Percentiles rank a stretch among this genome's conserved stretches.
phyloP scores from a whole-genome alignment of 2,329 filamentous ascomycete species.

The Leptographium wingfieldii region DNA sequence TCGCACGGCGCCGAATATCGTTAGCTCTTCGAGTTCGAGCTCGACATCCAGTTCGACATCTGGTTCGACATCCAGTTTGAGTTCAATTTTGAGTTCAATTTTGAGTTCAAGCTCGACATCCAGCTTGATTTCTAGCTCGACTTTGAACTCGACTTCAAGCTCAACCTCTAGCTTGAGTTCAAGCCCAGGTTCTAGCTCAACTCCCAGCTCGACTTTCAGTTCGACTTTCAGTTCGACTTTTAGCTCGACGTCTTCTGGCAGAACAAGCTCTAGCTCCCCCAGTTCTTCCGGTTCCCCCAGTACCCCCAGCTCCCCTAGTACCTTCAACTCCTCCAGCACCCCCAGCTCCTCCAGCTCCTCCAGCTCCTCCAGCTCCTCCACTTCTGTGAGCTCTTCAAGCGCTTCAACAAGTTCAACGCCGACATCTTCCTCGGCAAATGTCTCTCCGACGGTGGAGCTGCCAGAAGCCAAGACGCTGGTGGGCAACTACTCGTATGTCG shows the following conservation, averaged over 20 bases:
- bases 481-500: slow-evolving; percentile 17
- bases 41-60: not conserved
- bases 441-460: not conserved
- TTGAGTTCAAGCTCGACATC: too few species aligned
- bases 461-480: slow-evolving; percentile 21
- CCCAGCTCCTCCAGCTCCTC: not conserved
- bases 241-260: not conserved
- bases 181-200: too few species aligned
- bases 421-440: slow-evolving; percentile 4
- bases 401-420: not conserved
- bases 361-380: slow-evolving; percentile 3
- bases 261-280: not conserved
- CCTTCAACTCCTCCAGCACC: slow-evolving; percentile 3
- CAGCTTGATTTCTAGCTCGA: not conserved
- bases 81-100: too few species aligned
- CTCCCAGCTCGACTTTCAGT: not conserved
- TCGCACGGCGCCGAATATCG: not conserved
- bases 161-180: not conserved
- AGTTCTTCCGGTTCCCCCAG: not conserved
- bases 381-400: not conserved
- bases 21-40: too few species aligned
- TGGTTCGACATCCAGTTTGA: not conserved
- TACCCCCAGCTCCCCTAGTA: not conserved
- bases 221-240: not conserved
- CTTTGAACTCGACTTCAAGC: not conserved